Evolutionary conservation across 768 basidiomycete genomes (phyloP).

Genomic region (Pholiota microspora): DNA sequence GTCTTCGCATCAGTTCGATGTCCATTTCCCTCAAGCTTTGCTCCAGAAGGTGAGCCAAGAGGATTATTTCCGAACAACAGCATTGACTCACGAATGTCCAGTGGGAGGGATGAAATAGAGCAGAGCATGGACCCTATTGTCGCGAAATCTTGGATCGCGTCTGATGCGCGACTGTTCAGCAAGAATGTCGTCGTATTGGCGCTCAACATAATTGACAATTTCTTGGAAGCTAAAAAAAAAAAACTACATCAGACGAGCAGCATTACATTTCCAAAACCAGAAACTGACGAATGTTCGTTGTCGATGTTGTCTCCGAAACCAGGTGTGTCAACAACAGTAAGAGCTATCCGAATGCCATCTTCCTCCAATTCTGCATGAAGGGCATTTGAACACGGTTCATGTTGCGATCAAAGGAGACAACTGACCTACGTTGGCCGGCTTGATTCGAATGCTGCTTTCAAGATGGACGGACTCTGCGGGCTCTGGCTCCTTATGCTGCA

Average conservation of each 20-base stretch:
- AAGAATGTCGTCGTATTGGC: conserved; percentile 91
- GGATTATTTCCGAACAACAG: not conserved
- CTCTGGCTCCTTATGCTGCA: conserved; percentile 64
- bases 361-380: conserved; percentile 93
- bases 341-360: conserved; percentile 84
- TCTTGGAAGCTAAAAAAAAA: conserved; percentile 68
- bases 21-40: conserved; percentile 83
- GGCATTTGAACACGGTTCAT: too few species aligned
- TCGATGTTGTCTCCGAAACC: conserved; percentile 92
- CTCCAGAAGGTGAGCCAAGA: conserved; percentile 12
- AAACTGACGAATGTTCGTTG: conserved; percentile 77
- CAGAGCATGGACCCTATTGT: conserved; percentile 85
- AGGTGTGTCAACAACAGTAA: conserved; percentile 91
- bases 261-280: not conserved
- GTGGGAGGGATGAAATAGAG: conserved; percentile 92
- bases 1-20: conserved; percentile 87
- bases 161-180: conserved; percentile 87
- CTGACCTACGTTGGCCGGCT: conserved; percentile 78
- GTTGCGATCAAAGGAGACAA: too few species aligned
- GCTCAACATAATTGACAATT: conserved; percentile 83
- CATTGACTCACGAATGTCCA: conserved; percentile 67
- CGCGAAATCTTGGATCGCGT: conserved; percentile 89
- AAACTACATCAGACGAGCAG: too few species aligned
- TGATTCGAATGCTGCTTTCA: conserved; percentile 76
- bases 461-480: conserved; percentile 71